Evolutionary conservation across 176 grass and related monocot species (phyloP), one percentile per base, ranked within the genome.

Genomic region (Alloteropsis semialata): DNA sequence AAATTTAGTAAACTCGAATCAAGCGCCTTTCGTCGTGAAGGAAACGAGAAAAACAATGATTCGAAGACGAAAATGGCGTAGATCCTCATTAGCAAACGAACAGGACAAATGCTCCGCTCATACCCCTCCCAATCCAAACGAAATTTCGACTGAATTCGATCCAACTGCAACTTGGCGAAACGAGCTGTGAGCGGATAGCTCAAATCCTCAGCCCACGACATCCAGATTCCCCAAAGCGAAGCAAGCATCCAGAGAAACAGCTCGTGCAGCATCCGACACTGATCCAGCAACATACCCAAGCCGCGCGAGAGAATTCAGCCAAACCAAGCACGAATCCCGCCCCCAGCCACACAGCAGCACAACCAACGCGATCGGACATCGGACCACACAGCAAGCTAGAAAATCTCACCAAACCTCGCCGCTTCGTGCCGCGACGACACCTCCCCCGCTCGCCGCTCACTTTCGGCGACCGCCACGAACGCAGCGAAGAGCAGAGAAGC

Each of bases 291-390:
- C n/a, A n/a, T 0, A 54, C 18, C 53, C 24, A 16, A 55, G 33
- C 51, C 4, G 4, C 45, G 0, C 10, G 11, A 10, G 0, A 3
- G 2, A 72, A 54, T 54, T 28, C 36, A 55, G 66, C 21, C 7
- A 49, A 74, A 72, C 22, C 22, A 16, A 84, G 22, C 72, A 69
- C 36, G 54, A 71, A 55, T 44, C 84, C 19, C 45, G 37, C 69
- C 19, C 45, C 24, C 58, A 5, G 0, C 59, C 10, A 30, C 38
- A n/a, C 60, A 53, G 32, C 70, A 83, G 29, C 55, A 83, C 10
- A 9, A 38, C 11, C 43, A 42, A 10, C 11, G 66, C 59, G 45
- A 63, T 39, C 68, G 56, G 77, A 66, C 14, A 79, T 65, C 78
- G 55, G 65, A 72, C n/a, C n/a, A n/a, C 10, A 18, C 44, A 25